phyloP scores from a whole-genome alignment of 2,329 filamentous ascomycete genomes.

The Dactylellina drechsleri region DNA sequence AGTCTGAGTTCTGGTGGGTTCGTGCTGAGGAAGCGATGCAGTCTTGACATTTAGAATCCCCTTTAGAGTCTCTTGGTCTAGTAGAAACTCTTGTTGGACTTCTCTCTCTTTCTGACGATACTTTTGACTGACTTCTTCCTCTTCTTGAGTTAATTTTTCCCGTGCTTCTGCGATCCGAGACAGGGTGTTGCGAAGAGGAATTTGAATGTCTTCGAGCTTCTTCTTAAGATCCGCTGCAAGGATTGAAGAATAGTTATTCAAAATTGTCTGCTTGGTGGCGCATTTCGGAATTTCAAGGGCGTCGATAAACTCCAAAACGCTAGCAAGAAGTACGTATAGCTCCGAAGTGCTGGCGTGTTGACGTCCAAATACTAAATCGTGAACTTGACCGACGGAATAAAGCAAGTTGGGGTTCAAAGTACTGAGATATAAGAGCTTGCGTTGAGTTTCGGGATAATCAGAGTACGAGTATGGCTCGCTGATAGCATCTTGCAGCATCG shows the following conservation, averaged over 20 bases:
- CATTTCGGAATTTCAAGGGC: slow-evolving; percentile 14
- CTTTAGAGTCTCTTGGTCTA: slow-evolving; percentile 19
- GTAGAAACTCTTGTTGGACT: slow-evolving; percentile 29
- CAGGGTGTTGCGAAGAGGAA: slow-evolving; percentile 23
- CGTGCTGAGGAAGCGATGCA: not conserved
- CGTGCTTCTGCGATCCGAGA: slow-evolving; percentile 19
- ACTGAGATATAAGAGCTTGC: slow-evolving; percentile 11
- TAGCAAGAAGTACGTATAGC: slow-evolving; percentile 2
- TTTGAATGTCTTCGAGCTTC: slow-evolving; percentile 37
- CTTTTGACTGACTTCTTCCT: slow-evolving; percentile 14
- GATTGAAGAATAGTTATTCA: slow-evolving; percentile 22
- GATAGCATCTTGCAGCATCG: slow-evolving; percentile 37
- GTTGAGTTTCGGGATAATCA: not conserved
- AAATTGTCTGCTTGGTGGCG: slow-evolving; percentile 10
- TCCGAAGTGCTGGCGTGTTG: slow-evolving; percentile 23
- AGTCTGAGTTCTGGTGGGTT: not conserved
- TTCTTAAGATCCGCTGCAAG: slow-evolving; percentile 34
- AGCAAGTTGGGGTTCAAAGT: slow-evolving; percentile 19
- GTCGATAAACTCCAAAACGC: slow-evolving; percentile 21
- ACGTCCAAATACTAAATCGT: slow-evolving; percentile 31
- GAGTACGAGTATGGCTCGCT: not conserved
- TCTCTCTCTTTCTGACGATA: slow-evolving; percentile 22
- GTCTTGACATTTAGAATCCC: slow-evolving; percentile 8
- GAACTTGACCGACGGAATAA: slow-evolving; percentile 23
- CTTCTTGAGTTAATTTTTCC: slow-evolving; percentile 15